These are phyloP conservation scores for Lactuca saligna DNA, from an alignment of 129 eudicot species.

Conservation along the genomic window DNA sequence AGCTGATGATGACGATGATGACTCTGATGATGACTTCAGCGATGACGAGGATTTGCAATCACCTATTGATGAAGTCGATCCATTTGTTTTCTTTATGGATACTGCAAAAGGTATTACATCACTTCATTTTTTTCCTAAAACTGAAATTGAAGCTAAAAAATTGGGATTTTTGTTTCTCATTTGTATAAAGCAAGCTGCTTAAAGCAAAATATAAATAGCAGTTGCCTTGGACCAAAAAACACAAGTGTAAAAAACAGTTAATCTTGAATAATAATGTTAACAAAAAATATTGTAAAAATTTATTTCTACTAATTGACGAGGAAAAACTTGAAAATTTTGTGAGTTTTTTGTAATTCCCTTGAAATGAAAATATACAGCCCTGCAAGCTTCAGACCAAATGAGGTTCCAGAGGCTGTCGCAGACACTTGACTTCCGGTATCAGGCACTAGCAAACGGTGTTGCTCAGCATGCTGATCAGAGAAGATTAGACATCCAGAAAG, in stretches of 20 bases:
- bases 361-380: constrained; percentile 26
- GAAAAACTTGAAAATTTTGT: too few species aligned
- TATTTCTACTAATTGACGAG: too few species aligned
- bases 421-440: constrained; percentile 77
- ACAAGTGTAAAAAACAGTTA: too few species aligned
- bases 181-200: too few species aligned
- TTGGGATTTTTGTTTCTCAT: too few species aligned
- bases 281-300: too few species aligned
- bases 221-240: too few species aligned
- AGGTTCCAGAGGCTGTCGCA: constrained; percentile 86
- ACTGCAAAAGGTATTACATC: constrained; percentile 69
- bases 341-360: too few species aligned
- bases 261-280: too few species aligned
- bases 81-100: constrained; percentile 87
- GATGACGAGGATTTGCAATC: constrained; percentile 90
- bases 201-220: too few species aligned
- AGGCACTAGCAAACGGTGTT: constrained; percentile 84
- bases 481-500: constrained; percentile 80
- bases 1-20: constrained; percentile 66
- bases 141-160: too few species aligned
- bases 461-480: constrained; percentile 90
- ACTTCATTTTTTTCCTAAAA: too few species aligned
- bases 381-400: constrained; percentile 79
- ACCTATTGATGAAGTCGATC: constrained; percentile 92
- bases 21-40: constrained; percentile 79